Base-by-base conservation (phyloP, 2,329 filamentous ascomycete species). In the Fusarium sp. region DNA sequence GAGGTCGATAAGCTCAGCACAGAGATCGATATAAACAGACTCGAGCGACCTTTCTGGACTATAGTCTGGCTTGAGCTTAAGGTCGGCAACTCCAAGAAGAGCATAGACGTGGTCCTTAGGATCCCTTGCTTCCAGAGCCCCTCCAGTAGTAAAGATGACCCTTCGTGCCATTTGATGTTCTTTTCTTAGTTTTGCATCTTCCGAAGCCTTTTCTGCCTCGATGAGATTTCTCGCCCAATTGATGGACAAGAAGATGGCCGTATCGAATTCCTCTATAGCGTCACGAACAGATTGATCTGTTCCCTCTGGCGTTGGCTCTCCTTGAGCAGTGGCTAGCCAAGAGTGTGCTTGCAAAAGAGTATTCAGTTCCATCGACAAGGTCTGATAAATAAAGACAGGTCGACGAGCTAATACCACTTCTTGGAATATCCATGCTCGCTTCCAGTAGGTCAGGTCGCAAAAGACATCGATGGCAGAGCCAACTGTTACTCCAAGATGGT, bases 371-470 rank as follows among this genome's bases (percentile, higher is more conserved):
- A 69, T 50, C 0, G 20, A 50, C 6, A 14, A 5, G 16, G 34
- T 40, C 4, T 16, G 22, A 22, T 64, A 38, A 0, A 69, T n/a
- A 3, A 68, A 37, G 2, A 64, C 14, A 10, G 38, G 24, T 0
- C 29, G 34, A 4, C 10, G 40, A 6, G 67, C 34, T 7, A 68
- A 34, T 1, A 40, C 58, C 1, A 68, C 4, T 6, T 68, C 67
- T 27, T 69, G 67, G 10, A 68, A 68, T 14, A 59, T 34, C 58
- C 64, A 68, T 13, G 50, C 58, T 29, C 67, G 64, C 18, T 38
- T 11, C 65, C 65, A 64, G 35, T 66, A 68, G 8, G 3, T 27
- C 31, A 60, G 24, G 1, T 9, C 5, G 13, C 29, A 14, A 1
- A 54, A 29, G 4, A 6, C 6, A 1, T 18, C 14, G 4, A 66